These are phyloP conservation scores for Blastobotrys malaysiensis DNA, from an alignment of 1,139 yeast genomes.

Conservation along the genomic window DNA sequence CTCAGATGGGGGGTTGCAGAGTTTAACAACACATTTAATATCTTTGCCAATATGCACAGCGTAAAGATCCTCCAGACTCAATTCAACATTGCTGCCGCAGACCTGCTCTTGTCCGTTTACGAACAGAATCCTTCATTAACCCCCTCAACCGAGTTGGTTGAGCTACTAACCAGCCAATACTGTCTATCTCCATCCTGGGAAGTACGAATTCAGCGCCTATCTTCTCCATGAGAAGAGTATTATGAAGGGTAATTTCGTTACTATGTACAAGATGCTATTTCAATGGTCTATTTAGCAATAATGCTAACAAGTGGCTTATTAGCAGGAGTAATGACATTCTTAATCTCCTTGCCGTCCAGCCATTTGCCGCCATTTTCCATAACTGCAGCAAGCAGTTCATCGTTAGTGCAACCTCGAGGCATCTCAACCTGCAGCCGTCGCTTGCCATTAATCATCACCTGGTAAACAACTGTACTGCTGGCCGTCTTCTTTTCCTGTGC, in stretches of 20 bases:
- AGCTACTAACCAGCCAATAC: neutral
- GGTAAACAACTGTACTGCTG: conserved; percentile 8
- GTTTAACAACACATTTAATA: neutral
- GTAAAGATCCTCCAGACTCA: neutral
- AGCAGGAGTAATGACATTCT: conserved; percentile 20
- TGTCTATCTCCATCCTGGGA: neutral
- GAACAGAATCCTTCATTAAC: neutral
- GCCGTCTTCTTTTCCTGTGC: conserved; percentile 14
- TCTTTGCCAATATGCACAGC: neutral
- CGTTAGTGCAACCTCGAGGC: conserved; percentile 37
- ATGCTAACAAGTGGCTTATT: conserved; percentile 21
- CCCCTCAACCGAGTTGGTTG: neutral
- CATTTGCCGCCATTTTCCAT: conserved; percentile 15
- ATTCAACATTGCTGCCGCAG: neutral
- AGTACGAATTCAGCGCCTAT: neutral
- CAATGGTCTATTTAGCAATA: conserved; percentile 14
- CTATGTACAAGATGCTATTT: conserved; percentile 7
- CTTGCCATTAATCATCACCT: conserved; percentile 65
- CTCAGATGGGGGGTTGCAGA: neutral
- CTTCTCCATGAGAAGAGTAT: neutral
- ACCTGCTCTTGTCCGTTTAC: neutral
- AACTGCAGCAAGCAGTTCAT: conserved; percentile 26
- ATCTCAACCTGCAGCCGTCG: conserved; percentile 40
- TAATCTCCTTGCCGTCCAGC: conserved; percentile 18
- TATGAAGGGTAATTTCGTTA: neutral